A percentile compares a stretch with the other conserved stretches of the same genome.
Conservation (phyloP, 2,329 filamentous ascomycete species). For the Xylaria hypoxylon region DNA sequence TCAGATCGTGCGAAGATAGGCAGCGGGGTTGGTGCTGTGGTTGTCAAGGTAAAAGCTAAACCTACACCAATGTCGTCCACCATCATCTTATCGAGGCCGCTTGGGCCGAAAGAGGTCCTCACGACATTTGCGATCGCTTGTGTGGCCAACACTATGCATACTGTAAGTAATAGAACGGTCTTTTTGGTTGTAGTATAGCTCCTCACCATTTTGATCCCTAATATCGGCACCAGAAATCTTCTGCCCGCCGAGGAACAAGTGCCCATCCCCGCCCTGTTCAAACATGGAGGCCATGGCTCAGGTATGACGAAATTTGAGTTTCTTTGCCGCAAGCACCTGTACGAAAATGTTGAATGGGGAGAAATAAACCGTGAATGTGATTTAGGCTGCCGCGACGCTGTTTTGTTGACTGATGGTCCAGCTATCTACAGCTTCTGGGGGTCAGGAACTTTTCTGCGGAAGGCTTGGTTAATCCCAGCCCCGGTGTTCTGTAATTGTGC, state of each 20-base stretch:
- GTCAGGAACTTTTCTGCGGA: conserved; percentile 50
- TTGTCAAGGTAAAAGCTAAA: conserved; percentile 19
- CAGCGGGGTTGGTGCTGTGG: conserved; percentile 1
- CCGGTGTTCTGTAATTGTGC: conserved; percentile 34
- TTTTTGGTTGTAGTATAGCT: conserved; percentile 38
- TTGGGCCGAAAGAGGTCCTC: conserved; percentile 98
- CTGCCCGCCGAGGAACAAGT: conserved; percentile 93
- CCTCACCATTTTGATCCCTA: conserved; percentile 91
- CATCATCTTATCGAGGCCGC: conserved; percentile 99
- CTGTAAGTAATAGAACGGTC: conserved; percentile 41
- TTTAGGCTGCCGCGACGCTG: conserved; percentile 42
- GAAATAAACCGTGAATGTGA: conserved; percentile 5
- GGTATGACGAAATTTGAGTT: conserved; percentile 4
- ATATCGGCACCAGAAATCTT: conserved; percentile 98
- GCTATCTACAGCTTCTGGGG: conserved; percentile 35
- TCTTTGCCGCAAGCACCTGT: conserved; percentile 3
- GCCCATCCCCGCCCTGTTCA: conserved; percentile 94
- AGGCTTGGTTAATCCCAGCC: conserved; percentile 44
- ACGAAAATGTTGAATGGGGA: background rate
- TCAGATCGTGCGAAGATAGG: conserved; percentile 31
- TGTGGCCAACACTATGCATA: conserved; percentile 81
- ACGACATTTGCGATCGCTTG: conserved; percentile 99
- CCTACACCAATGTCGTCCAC: conserved; percentile 97
- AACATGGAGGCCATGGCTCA: conserved; percentile 89
- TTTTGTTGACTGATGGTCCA: conserved; percentile 40